Percentiles rank a stretch among this genome's conserved stretches.
Evolutionary conservation across 805 yeast species (phyloP).

Genomic region (Cyberlindnera bimundalis): DNA sequence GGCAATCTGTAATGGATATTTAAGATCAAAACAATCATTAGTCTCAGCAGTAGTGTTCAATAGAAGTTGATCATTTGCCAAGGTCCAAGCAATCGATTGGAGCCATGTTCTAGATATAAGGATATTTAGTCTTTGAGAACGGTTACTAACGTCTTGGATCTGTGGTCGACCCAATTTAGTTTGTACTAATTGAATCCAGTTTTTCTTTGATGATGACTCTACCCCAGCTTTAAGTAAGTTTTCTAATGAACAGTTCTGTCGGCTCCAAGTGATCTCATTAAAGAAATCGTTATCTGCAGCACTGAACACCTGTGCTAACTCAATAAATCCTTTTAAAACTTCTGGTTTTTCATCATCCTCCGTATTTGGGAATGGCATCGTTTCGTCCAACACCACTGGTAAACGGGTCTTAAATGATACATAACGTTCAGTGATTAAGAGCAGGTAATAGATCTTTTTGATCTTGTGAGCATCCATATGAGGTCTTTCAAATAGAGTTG

Average conservation of each 20-base stretch:
- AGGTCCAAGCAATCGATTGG: constrained; percentile 25
- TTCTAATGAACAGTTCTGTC: not conserved
- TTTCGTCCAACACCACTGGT: constrained; percentile 23
- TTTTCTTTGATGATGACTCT: constrained; percentile 12
- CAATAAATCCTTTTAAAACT: constrained; percentile 22
- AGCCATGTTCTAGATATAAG: constrained; percentile 23
- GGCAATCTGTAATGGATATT: constrained; percentile 22
- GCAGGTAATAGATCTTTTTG: constrained; percentile 23
- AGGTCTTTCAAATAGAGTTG: constrained; percentile 7
- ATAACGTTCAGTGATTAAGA: constrained; percentile 25
- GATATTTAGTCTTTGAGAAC: constrained; percentile 22
- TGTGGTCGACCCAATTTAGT: constrained; percentile 11
- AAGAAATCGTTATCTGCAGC: constrained; percentile 22
- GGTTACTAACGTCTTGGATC: constrained; percentile 4
- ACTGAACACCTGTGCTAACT: constrained; percentile 23
- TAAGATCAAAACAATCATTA: constrained; percentile 16
- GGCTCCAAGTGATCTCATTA: constrained; percentile 12
- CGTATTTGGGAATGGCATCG: constrained; percentile 18
- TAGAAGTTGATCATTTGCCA: constrained; percentile 17
- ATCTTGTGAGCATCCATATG: constrained; percentile 19
- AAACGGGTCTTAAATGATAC: constrained; percentile 18
- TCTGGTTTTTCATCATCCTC: constrained; percentile 27
- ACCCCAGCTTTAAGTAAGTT: constrained; percentile 7
- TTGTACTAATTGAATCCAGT: constrained; percentile 21
- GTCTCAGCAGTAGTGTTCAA: constrained; percentile 1